A percentile compares a stretch with the other conserved stretches of the same genome.
phyloP scores from a whole-genome alignment of 2,329 filamentous ascomycete genomes.

The Venturia effusa region DNA sequence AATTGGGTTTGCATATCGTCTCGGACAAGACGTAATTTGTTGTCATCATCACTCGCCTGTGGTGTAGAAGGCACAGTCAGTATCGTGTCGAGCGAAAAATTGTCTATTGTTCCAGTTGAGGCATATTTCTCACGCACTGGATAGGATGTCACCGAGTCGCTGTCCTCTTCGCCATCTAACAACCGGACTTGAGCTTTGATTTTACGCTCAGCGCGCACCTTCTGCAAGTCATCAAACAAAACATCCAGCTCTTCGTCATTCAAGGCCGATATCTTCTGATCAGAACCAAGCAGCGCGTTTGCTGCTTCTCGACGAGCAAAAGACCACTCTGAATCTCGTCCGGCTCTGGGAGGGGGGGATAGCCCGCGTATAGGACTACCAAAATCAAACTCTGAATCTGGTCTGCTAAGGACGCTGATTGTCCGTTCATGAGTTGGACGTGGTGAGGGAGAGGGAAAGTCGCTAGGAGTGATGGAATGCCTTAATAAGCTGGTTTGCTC shows the following conservation, averaged over 20 bases:
- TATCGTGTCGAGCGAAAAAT: constrained; percentile 88
- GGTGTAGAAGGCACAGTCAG: constrained; percentile 93
- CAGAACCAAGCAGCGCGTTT: constrained; percentile 74
- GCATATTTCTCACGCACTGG: constrained; percentile 88
- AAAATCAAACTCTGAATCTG: constrained; percentile 63
- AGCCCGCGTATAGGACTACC: constrained; percentile 69
- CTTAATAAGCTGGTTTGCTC: constrained; percentile 72
- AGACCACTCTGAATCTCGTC: constrained; percentile 86
- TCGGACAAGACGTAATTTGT: constrained; percentile 60
- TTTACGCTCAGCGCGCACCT: constrained; percentile 73
- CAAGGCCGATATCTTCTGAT: constrained; percentile 81
- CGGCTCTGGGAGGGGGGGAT: constrained; percentile 57
- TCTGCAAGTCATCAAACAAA: constrained; percentile 87
- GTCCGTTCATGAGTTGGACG: constrained; percentile 64
- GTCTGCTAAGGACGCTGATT: constrained; percentile 53
- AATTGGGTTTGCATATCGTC: constrained; percentile 78
- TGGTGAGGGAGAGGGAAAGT: constrained; percentile 50
- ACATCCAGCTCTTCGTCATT: constrained; percentile 91
- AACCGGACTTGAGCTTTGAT: constrained; percentile 47
- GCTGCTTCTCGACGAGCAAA: constrained; percentile 91
- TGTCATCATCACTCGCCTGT: constrained; percentile 65
- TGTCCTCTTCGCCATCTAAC: constrained; percentile 62
- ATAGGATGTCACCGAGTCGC: constrained; percentile 81
- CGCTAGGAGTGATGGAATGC: constrained; percentile 60
- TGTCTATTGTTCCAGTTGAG: constrained; percentile 88